Conservation (phyloP, 108 stramenopile genomes). For the Fistulifera solaris region DNA sequence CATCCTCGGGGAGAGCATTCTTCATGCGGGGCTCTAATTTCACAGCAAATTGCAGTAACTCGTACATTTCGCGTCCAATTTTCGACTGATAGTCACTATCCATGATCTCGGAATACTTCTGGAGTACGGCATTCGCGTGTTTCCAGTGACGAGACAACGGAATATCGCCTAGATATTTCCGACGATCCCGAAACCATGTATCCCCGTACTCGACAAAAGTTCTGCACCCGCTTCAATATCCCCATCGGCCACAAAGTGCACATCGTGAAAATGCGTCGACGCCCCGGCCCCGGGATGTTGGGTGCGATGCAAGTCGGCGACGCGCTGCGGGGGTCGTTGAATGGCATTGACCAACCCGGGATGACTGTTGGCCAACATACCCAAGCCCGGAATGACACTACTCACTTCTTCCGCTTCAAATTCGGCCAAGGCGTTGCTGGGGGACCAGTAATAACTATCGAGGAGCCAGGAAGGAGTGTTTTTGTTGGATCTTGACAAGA, state of each 20-base stretch:
- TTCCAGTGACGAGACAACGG: slow-evolving; percentile 28
- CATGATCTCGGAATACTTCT: slow-evolving; percentile 14
- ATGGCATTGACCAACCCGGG: slow-evolving; percentile 35
- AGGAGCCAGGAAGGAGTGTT: slow-evolving; percentile 18
- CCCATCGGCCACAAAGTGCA: slow-evolving; percentile 5
- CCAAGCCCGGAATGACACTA: slow-evolving; percentile 26
- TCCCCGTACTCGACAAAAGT: slow-evolving; percentile 47
- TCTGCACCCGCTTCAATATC: slow-evolving; percentile 41
- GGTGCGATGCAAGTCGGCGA: slow-evolving; percentile 1
- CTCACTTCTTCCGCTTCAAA: slow-evolving; percentile 27
- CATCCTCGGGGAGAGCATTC: not conserved
- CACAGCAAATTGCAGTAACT: slow-evolving; percentile 5
- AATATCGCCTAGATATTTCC: slow-evolving; percentile 20
- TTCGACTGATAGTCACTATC: slow-evolving; percentile 2
- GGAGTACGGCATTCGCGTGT: slow-evolving; percentile 15
- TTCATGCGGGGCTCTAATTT: slow-evolving; percentile 5
- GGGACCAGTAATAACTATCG: slow-evolving; percentile 18
- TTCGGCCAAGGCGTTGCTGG: slow-evolving; percentile 3
- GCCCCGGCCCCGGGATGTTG: slow-evolving; percentile 27
- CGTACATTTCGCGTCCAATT: slow-evolving; percentile 14
- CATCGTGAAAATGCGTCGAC: slow-evolving; percentile 16
- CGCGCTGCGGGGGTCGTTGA: slow-evolving; percentile 9
- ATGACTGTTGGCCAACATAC: slow-evolving; percentile 49
- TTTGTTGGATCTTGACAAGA: not conserved
- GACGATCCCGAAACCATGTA: slow-evolving; percentile 32